These are phyloP conservation scores for Lablab purpureus DNA, from an alignment of 306 rosid species.

Conservation along the genomic window DNA sequence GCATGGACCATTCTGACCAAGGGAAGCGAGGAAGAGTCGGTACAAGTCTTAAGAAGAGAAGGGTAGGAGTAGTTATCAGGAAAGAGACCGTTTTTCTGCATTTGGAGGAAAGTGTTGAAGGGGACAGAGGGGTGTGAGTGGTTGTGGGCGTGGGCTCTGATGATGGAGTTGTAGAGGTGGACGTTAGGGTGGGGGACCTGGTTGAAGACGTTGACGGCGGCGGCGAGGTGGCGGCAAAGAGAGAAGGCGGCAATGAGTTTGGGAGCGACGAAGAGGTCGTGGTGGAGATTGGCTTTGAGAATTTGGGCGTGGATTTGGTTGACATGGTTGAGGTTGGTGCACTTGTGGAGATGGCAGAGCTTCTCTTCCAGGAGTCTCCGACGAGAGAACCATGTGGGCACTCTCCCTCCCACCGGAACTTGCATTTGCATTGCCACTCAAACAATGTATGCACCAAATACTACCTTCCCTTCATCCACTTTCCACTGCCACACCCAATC, in stretches of 20 bases:
- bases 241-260: conserved; percentile 81
- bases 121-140: conserved; percentile 59
- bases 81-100: conserved; percentile 58
- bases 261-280: conserved; percentile 65
- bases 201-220: conserved; percentile 72
- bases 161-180: conserved; percentile 69
- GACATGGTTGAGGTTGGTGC: conserved; percentile 57
- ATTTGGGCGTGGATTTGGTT: conserved; percentile 84
- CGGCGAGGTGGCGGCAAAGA: conserved; percentile 61
- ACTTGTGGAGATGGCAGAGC: conserved; percentile 69
- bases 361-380: conserved; percentile 78
- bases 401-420: conserved; percentile 55
- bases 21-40: conserved; percentile 52
- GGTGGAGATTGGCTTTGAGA: conserved; percentile 71
- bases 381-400: conserved; percentile 78
- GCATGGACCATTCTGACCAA: conserved; percentile 68
- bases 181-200: conserved; percentile 69
- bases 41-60: conserved; percentile 61
- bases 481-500: not conserved
- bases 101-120: conserved; percentile 54
- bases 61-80: conserved; percentile 77
- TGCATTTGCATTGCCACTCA: conserved; percentile 50
- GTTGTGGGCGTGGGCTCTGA: conserved; percentile 71
- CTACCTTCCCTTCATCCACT: not conserved
- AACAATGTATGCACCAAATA: not conserved